Evolutionary conservation across 75 land plant genomes (phyloP).

Genomic region (Selaginella tamariscina): DNA sequence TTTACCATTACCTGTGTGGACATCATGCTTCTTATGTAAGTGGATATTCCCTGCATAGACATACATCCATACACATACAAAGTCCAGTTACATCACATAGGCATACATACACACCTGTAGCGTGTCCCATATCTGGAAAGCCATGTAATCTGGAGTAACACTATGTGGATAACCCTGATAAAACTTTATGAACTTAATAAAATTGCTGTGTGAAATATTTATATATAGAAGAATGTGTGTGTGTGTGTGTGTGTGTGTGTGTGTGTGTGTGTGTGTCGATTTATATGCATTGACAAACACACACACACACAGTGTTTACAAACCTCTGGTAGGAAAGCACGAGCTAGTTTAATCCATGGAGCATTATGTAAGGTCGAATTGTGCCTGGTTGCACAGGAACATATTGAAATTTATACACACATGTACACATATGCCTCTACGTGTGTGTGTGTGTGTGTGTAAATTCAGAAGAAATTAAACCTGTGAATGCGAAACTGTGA

Average conservation of each 20-base stretch:
- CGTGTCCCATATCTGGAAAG: constrained; percentile 93
- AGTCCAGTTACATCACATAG: neutral
- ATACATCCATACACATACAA: neutral
- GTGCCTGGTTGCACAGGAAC: too few species aligned
- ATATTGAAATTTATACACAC: too few species aligned
- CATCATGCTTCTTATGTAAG: constrained; percentile 89
- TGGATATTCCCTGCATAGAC: constrained; percentile 63
- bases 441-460: too few species aligned
- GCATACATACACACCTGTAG: constrained; percentile 57
- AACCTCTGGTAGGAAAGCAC: neutral
- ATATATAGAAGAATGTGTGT: neutral
- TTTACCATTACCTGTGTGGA: constrained; percentile 63
- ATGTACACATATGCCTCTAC: too few species aligned
- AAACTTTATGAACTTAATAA: constrained; percentile 1
- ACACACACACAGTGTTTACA: too few species aligned
- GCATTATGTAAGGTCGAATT: too few species aligned
- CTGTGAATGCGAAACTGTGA: too few species aligned
- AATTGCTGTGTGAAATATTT: neutral
- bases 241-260: too few species aligned
- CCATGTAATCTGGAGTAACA: constrained; percentile 87
- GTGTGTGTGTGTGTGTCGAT: too few species aligned
- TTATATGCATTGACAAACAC: too few species aligned
- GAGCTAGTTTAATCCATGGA: neutral
- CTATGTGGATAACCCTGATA: constrained; percentile 86
- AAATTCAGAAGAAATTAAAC: too few species aligned